These are phyloP conservation scores for Stachybotrys echinatus DNA, from an alignment of 2,329 filamentous ascomycete species.

Conservation along the genomic window DNA sequence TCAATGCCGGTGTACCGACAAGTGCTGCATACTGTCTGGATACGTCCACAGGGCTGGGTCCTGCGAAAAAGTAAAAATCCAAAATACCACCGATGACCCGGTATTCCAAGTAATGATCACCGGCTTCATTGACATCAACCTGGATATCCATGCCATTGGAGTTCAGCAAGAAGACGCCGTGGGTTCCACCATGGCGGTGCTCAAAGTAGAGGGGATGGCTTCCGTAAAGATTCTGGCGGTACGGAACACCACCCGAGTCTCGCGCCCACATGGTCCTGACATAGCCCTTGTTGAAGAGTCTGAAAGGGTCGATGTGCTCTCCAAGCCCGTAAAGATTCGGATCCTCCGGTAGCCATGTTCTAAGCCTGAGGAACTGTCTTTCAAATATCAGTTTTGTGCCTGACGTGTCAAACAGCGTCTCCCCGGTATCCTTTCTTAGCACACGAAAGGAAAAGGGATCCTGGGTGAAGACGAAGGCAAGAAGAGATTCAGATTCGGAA, in stretches of 20 bases:
- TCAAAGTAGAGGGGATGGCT: slow-evolving; percentile 69
- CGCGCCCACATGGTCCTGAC: slow-evolving; percentile 1
- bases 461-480: slow-evolving; percentile 13
- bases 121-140: slow-evolving; percentile 49
- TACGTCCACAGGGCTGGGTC: slow-evolving; percentile 50
- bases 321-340: slow-evolving; percentile 72
- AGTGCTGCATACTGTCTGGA: slow-evolving; percentile 52
- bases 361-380: slow-evolving; percentile 65
- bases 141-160: slow-evolving; percentile 72
- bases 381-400: slow-evolving; percentile 63
- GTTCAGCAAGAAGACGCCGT: slow-evolving; percentile 65
- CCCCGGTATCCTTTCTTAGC: slow-evolving; percentile 20
- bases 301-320: slow-evolving; percentile 65
- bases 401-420: slow-evolving; percentile 61
- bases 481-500: slow-evolving; percentile 31
- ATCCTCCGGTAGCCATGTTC: slow-evolving; percentile 59
- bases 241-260: slow-evolving; percentile 1
- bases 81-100: slow-evolving; percentile 70
- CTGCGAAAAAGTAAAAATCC: slow-evolving; percentile 62
- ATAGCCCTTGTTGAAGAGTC: slow-evolving; percentile 60
- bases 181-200: slow-evolving; percentile 50
- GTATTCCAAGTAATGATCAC: slow-evolving; percentile 63
- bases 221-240: slow-evolving; percentile 58
- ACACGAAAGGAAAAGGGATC: slow-evolving; percentile 62
- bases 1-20: slow-evolving; percentile 51